Conservation (phyloP, 257 asterid species). For the Scutellaria baicalensis region DNA sequence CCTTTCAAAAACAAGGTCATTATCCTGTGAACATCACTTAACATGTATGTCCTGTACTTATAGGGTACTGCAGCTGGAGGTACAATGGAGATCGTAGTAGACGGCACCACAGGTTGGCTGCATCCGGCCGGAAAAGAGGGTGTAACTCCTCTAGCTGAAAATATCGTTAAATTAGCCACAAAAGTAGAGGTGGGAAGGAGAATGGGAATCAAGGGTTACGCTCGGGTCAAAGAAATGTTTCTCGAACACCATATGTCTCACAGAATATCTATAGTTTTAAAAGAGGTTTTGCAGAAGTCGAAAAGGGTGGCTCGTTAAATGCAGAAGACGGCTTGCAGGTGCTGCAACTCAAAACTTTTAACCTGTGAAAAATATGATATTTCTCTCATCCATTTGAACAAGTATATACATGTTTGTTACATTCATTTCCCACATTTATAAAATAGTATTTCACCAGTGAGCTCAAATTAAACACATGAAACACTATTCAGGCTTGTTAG, state of each 20-base stretch:
- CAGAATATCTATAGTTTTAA: slow-evolving; percentile 62
- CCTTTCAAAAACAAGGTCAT: not conserved
- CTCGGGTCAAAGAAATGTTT: slow-evolving; percentile 62
- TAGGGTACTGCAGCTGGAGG: slow-evolving; percentile 99
- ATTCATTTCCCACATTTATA: too few relatives aligned
- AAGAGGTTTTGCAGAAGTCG: slow-evolving; percentile 46
- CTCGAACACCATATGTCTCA: slow-evolving; percentile 81
- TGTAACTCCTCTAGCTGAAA: slow-evolving; percentile 63
- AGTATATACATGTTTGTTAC: not conserved
- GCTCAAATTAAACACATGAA: too few relatives aligned
- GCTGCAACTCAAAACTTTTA: not conserved
- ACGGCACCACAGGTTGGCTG: slow-evolving; percentile 79
- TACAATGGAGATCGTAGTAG: slow-evolving; percentile 74
- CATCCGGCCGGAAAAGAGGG: slow-evolving; percentile 97
- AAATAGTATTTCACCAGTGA: too few relatives aligned
- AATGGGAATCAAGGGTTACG: slow-evolving; percentile 72
- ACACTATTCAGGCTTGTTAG: too few relatives aligned
- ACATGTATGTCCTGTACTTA: not conserved
- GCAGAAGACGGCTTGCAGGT: slow-evolving; percentile 1
- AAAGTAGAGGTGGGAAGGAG: slow-evolving; percentile 47
- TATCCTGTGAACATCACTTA: slow-evolving; percentile 8
- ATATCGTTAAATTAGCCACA: slow-evolving; percentile 57
- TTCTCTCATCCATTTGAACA: not conserved
- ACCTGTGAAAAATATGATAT: not conserved
- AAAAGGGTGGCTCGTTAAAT: slow-evolving; percentile 11